Evolutionary conservation across 352 stramenopile species (phyloP).

Genomic region (Phytophthora palmivora): DNA sequence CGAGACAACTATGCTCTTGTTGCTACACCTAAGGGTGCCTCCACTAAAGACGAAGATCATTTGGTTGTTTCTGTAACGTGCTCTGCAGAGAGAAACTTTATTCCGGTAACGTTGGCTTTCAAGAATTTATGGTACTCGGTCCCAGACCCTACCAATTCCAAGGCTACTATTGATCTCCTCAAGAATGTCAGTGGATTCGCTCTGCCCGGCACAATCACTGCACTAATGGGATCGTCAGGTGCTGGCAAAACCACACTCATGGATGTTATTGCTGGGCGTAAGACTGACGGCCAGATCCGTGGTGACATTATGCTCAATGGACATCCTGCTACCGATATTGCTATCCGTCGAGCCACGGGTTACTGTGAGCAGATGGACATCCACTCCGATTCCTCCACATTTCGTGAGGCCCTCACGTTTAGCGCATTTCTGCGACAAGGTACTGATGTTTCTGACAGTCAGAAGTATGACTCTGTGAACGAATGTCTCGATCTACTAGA

Average conservation of each 20-base stretch:
- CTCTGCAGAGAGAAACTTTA: slow-evolving; percentile 55
- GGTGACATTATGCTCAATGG: slow-evolving; percentile 90
- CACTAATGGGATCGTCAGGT: slow-evolving; percentile 63
- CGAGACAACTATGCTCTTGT: slow-evolving; percentile 14
- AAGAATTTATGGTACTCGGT: slow-evolving; percentile 52
- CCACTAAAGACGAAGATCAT: neutral
- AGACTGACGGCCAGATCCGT: slow-evolving; percentile 78
- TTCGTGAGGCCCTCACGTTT: slow-evolving; percentile 88
- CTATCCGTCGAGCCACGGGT: slow-evolving; percentile 37
- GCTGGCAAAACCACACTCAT: slow-evolving; percentile 93
- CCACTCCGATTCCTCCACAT: slow-evolving; percentile 85
- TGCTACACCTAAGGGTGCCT: slow-evolving; percentile 5
- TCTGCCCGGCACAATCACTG: slow-evolving; percentile 51
- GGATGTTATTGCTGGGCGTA: slow-evolving; percentile 92
- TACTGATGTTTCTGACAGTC: slow-evolving; percentile 24
- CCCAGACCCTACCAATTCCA: slow-evolving; percentile 19
- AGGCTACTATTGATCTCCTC: slow-evolving; percentile 47
- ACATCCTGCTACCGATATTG: slow-evolving; percentile 42
- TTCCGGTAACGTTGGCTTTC: slow-evolving; percentile 48
- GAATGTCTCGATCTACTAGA: slow-evolving; percentile 41
- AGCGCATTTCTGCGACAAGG: slow-evolving; percentile 74
- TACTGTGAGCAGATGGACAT: slow-evolving; percentile 86
- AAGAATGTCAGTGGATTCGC: slow-evolving; percentile 48
- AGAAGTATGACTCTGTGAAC: slow-evolving; percentile 41
- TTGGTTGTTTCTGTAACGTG: slow-evolving; percentile 44